Conservation (phyloP, 306 rosid species). For the Arachis hypogaea region DNA sequence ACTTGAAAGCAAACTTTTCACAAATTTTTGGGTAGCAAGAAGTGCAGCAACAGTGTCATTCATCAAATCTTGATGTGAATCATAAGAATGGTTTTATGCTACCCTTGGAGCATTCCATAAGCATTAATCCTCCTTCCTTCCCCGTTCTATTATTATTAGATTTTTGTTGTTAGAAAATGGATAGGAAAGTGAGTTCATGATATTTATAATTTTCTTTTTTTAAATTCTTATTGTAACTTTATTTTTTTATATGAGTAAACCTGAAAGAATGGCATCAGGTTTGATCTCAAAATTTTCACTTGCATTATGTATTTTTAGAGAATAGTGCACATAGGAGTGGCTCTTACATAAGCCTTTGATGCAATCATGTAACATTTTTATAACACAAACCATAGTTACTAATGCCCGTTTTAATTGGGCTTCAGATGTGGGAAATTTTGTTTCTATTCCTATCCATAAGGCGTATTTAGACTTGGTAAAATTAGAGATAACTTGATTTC, state of each 20-base stretch:
- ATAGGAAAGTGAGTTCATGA: constrained; percentile 23
- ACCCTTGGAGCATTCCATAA: constrained; percentile 11
- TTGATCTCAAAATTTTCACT: constrained; percentile 27
- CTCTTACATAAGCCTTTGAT: constrained; percentile 35
- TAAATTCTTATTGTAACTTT: constrained; percentile 31
- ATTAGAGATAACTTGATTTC: background rate
- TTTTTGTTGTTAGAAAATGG: constrained; percentile 26
- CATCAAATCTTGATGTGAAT: constrained; percentile 25
- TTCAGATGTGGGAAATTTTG: constrained; percentile 1
- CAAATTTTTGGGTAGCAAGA: constrained; percentile 42
- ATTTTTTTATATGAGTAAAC: constrained; percentile 23
- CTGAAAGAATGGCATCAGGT: constrained; percentile 34
- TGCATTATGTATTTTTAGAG: constrained; percentile 21
- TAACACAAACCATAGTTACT: background rate
- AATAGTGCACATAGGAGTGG: constrained; percentile 33
- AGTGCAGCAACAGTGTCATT: constrained; percentile 5
- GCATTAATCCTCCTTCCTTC: background rate
- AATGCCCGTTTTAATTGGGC: background rate
- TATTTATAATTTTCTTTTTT: constrained; percentile 23
- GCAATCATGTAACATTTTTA: constrained; percentile 38
- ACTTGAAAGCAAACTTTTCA: constrained; percentile 28
- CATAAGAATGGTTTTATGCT: constrained; percentile 27
- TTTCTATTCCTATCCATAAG: background rate
- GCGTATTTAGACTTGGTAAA: background rate
- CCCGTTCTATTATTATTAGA: background rate